A percentile compares a stretch with the other conserved stretches of the same genome.
These are phyloP conservation scores for Candida pseudoviswanathii DNA, from an alignment of 1,139 yeast genomes.

Conservation along the genomic window DNA sequence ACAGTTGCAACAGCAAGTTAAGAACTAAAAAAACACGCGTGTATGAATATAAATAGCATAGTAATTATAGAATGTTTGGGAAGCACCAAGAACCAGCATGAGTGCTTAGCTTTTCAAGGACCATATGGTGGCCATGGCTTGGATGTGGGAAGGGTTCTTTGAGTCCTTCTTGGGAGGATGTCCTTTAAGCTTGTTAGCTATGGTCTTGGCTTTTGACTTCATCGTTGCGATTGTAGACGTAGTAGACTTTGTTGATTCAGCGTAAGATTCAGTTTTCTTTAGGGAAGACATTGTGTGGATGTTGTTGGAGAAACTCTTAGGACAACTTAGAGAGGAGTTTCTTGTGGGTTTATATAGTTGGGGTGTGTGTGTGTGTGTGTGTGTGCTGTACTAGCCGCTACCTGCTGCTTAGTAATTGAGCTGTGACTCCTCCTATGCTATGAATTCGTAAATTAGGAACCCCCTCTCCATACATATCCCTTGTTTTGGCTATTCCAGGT, in stretches of 20 bases:
- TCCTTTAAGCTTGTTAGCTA: conserved; percentile 4
- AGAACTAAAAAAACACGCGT: conserved; percentile 3
- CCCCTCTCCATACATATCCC: background rate
- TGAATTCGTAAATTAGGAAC: background rate
- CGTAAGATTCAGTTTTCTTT: conserved; percentile 14
- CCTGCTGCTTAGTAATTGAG: no score
- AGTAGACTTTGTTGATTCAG: conserved; percentile 14
- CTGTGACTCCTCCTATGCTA: no score
- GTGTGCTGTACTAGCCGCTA: no score
- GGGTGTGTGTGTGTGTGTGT: no score
- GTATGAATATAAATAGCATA: background rate
- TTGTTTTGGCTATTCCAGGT: background rate
- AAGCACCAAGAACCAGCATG: background rate
- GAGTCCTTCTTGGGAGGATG: background rate
- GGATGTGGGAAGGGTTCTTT: background rate
- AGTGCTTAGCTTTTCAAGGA: background rate
- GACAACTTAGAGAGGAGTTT: background rate
- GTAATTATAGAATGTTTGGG: background rate
- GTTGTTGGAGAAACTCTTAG: background rate
- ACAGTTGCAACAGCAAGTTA: conserved; percentile 28
- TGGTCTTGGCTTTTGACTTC: conserved; percentile 9
- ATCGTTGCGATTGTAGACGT: conserved; percentile 14
- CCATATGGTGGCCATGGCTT: conserved; percentile 3
- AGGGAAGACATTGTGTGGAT: conserved; percentile 10
- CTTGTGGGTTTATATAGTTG: background rate